A percentile compares a stretch with the other conserved stretches of the same genome.
These are phyloP conservation scores for Ascochyta rabiei DNA, from an alignment of 2,329 filamentous ascomycete species.

Conservation along the genomic window DNA sequence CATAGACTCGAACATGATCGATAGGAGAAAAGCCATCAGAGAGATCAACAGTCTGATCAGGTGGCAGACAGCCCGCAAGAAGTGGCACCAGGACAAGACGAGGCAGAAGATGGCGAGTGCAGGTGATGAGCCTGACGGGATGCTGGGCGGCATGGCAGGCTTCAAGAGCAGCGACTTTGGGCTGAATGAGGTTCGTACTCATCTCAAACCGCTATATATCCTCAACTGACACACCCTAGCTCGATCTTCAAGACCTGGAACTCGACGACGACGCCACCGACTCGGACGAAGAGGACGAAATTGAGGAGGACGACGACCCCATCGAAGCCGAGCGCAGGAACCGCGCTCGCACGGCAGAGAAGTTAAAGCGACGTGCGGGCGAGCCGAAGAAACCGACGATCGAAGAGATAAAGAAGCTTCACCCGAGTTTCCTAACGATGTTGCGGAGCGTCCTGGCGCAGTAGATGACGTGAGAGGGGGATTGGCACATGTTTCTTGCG, in stretches of 20 bases:
- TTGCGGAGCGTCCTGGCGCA: slow-evolving; percentile 76
- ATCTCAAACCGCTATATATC: neutral
- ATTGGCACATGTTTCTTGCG: neutral
- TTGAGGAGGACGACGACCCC: slow-evolving; percentile 84
- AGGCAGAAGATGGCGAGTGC: slow-evolving; percentile 97
- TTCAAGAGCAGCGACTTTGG: slow-evolving; percentile 90
- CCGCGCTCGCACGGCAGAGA: slow-evolving; percentile 77
- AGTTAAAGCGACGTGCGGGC: slow-evolving; percentile 78
- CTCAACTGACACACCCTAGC: slow-evolving; percentile 44
- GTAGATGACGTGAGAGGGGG: slow-evolving; percentile 19
- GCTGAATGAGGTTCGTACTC: slow-evolving; percentile 69
- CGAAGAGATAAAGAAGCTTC: slow-evolving; percentile 79
- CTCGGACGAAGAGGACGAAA: slow-evolving; percentile 57
- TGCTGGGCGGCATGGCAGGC: slow-evolving; percentile 49
- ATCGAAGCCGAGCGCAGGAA: slow-evolving; percentile 85
- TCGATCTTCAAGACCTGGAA: slow-evolving; percentile 82
- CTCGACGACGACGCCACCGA: slow-evolving; percentile 71
- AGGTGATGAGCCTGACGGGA: slow-evolving; percentile 53
- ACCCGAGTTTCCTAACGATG: slow-evolving; percentile 81
- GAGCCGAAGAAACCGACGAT: slow-evolving; percentile 83
- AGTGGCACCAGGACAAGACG: slow-evolving; percentile 98
- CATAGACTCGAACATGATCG: slow-evolving; percentile 68
- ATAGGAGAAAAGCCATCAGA: slow-evolving; percentile 72
- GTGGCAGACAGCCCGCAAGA: slow-evolving; percentile 95
- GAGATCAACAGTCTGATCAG: slow-evolving; percentile 87